Evolutionary conservation across 2,329 filamentous ascomycete species (phyloP), one percentile per base, ranked within the genome.

Genomic region (Esteya vermicola): DNA sequence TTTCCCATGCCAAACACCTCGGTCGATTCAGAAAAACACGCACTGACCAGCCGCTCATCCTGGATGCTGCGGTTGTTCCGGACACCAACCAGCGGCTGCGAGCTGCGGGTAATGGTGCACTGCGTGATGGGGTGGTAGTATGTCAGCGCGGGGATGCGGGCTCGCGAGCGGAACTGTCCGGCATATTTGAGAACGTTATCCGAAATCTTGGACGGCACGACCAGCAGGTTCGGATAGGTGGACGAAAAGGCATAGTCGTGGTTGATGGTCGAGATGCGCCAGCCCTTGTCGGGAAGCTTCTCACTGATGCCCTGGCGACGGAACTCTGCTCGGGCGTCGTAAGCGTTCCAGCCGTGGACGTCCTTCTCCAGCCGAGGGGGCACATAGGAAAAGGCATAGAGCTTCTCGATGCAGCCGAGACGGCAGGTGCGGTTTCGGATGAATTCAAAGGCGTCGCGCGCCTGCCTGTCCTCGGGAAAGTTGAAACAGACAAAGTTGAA

Each of bases 101-200:
- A 93, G 54, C 86, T 93, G 54, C 91, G 74, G 2, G 89, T 95
- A 47, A 98, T 94, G 20, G 88, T 91, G 58, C 91, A 96, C 56
- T 93, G 94, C 57, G 96, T 98, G 51, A 95, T 70, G 0, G 85
- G 85, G 57, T 98, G 91, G n/a, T 95, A 75, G 58, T 98, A 98
- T 19, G 86, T 86, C 30, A 98, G 64, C 4, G 79, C 82, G 2
- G 91, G 91, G 57, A 98, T 88, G 44, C 91, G 79, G 47, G 81
- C 78, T 44, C 88, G 76, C 1, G 91, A 96, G 38, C 91, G 81
- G 60, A 93, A 96, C 46, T 78, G 75, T 43, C 79, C 82, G 21
- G 88, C 91, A 55, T 98, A 93, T 54, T 94, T 94, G 37, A 98
- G 72, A 36, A 89, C 86, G 53, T 91, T 95, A 59, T 98, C 91